Conservation (phyloP, 371 early-diverging fungal genomes). For the Mucor circinelloides region DNA sequence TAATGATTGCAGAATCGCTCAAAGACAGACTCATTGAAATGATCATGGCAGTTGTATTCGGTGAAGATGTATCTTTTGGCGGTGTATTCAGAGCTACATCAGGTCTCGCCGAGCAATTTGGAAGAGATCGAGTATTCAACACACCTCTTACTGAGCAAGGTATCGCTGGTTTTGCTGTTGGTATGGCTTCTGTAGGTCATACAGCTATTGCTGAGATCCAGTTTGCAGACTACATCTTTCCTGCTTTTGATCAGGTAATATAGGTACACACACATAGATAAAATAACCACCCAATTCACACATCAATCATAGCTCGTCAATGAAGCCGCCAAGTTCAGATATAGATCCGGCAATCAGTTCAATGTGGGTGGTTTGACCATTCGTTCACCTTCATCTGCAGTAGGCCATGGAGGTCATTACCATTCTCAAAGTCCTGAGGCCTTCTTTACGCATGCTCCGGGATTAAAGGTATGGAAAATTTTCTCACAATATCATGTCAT, state of each 20-base stretch:
- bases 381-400: conserved; percentile 93
- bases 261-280: neutral
- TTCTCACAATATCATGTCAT: conserved; percentile 17
- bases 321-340: conserved; percentile 97
- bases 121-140: conserved; percentile 93
- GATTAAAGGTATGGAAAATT: conserved; percentile 71
- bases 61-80: conserved; percentile 98
- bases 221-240: conserved; percentile 98
- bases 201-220: conserved; percentile 99
- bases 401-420: conserved; percentile 97
- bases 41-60: conserved; percentile 79
- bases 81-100: conserved; percentile 97
- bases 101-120: conserved; percentile 91
- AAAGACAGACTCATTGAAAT: neutral
- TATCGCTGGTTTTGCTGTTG: conserved; percentile 97
- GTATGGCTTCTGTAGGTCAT: conserved; percentile 95
- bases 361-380: conserved; percentile 92
- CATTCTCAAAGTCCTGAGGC: conserved; percentile 97
- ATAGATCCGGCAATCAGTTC: conserved; percentile 93
- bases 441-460: conserved; percentile 95
- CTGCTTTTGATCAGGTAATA: conserved; percentile 93
- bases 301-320: conserved; percentile 76
- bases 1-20: neutral
- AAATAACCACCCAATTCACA: neutral
- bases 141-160: conserved; percentile 97